phyloP scores from a whole-genome alignment of 306 rosid genomes.

The Cicer chorassanicum region DNA sequence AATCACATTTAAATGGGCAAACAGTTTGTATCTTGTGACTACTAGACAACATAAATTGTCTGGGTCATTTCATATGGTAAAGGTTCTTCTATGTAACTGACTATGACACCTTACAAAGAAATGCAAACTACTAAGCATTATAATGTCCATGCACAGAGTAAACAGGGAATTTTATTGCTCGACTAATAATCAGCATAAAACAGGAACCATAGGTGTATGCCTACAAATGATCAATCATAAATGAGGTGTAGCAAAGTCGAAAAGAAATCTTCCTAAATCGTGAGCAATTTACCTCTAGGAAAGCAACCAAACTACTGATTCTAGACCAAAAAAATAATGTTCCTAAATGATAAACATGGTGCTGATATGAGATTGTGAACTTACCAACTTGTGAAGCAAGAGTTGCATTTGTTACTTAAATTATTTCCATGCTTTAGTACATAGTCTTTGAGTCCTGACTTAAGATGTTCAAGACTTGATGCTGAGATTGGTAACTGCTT shows the following conservation, averaged over 20 bases:
- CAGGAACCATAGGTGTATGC: conserved; percentile 22
- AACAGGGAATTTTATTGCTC: conserved; percentile 6
- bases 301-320: conserved; percentile 39
- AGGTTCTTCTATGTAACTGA: conserved; percentile 18
- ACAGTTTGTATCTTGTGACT: neutral
- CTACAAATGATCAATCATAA: conserved; percentile 5
- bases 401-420: conserved; percentile 52
- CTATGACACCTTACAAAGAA: conserved; percentile 22
- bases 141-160: conserved; percentile 19
- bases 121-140: conserved; percentile 8
- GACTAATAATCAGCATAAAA: conserved; percentile 23
- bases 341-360: conserved; percentile 38
- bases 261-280: conserved; percentile 27
- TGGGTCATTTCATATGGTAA: conserved; percentile 17
- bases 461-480: conserved; percentile 70
- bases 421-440: conserved; percentile 73
- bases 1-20: conserved; percentile 32
- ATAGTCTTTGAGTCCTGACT: conserved; percentile 77
- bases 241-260: conserved; percentile 11
- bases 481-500: conserved; percentile 51
- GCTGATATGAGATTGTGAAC: conserved; percentile 43
- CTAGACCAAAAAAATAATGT: conserved; percentile 35
- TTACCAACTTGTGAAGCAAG: conserved; percentile 73
- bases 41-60: conserved; percentile 20
- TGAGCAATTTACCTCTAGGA: conserved; percentile 7